phyloP scores from a whole-genome alignment of 441 rosid species.

The Raphanus hybrid region DNA sequence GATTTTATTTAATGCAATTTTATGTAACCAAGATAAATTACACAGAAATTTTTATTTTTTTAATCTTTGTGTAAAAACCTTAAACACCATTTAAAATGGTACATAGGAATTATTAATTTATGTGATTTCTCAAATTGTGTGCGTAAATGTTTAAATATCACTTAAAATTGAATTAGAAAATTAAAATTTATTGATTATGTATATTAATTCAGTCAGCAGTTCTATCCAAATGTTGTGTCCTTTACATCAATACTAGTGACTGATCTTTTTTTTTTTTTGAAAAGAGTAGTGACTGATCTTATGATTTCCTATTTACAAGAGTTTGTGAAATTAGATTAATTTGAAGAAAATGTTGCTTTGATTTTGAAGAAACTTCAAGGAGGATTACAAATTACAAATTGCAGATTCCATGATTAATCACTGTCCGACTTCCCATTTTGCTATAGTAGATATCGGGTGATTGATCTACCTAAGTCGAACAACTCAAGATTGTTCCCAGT shows the following conservation, averaged over 20 bases:
- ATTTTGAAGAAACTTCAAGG: neutral
- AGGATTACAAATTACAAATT: neutral
- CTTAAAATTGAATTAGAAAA: neutral
- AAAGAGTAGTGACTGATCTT: neutral
- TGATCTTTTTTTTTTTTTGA: too few species aligned
- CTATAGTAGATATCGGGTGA: neutral
- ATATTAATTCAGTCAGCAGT: neutral
- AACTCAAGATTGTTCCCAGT: neutral
- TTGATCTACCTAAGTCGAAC: neutral
- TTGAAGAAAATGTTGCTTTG: neutral
- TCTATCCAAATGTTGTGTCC: neutral
- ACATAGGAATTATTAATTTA: neutral
- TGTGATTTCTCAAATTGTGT: neutral
- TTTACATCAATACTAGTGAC: neutral
- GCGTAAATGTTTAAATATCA: neutral
- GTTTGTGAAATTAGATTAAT: neutral
- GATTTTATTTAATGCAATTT: too few species aligned
- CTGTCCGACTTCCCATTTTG: neutral
- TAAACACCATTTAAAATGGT: too few species aligned
- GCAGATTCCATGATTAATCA: neutral
- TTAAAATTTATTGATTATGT: too few species aligned
- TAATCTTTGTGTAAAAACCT: too few species aligned
- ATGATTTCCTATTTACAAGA: neutral
- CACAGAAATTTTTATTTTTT: too few species aligned
- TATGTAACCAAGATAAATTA: too few species aligned